Conservation (phyloP, 2,329 filamentous ascomycete genomes). For the Cercospora janseana region DNA sequence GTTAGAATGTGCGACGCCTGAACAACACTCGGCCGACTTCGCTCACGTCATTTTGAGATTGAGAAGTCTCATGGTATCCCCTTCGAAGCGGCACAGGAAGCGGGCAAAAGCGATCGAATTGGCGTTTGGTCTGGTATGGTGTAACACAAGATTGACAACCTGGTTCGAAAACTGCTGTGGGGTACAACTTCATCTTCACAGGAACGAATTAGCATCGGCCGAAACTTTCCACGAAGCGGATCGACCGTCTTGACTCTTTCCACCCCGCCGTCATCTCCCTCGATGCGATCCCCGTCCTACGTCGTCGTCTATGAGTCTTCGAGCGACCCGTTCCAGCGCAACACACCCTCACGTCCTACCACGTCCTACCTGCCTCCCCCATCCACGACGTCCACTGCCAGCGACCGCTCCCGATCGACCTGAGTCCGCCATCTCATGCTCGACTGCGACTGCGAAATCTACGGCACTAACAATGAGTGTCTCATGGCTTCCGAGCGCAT, state of each 20-base stretch:
- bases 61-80: neutral
- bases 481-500: neutral
- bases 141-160: conserved; percentile 11
- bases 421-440: conserved; percentile 18
- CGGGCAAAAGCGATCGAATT: conserved; percentile 3
- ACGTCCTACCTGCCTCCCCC: conserved; percentile 11
- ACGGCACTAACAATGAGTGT: conserved; percentile 1
- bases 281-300: conserved; percentile 16
- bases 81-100: conserved; percentile 11
- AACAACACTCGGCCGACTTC: conserved; percentile 3
- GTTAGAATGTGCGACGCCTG: conserved; percentile 10
- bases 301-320: conserved; percentile 14
- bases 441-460: conserved; percentile 12
- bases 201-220: conserved; percentile 17
- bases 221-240: conserved; percentile 18
- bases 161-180: conserved; percentile 8
- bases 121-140: conserved; percentile 18
- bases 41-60: conserved; percentile 1
- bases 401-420: conserved; percentile 17
- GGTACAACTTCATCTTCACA: conserved; percentile 19
- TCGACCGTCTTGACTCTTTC: conserved; percentile 19
- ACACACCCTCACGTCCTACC: conserved; percentile 6
- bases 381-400: conserved; percentile 9
- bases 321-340: conserved; percentile 9
- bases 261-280: conserved; percentile 20